A percentile compares a stretch with the other conserved stretches of the same genome.
Conservation (phyloP, 2,329 filamentous ascomycete species). For the Pseudogymnoascus sp. region DNA sequence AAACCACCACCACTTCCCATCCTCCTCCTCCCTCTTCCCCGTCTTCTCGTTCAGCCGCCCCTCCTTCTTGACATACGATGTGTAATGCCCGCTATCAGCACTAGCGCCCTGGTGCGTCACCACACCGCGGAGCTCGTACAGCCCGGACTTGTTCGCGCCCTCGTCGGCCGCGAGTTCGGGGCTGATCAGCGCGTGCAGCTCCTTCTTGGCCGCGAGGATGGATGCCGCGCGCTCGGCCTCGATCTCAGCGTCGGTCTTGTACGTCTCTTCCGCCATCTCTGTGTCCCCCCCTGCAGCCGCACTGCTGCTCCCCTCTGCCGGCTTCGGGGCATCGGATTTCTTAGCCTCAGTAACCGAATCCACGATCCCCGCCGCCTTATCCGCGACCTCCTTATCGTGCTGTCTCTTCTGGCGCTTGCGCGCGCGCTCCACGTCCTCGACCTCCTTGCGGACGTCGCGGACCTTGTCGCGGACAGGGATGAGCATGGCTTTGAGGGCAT, state of each 20-base stretch:
- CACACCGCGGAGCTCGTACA: conserved; percentile 90
- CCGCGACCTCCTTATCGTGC: conserved; percentile 40
- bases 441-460: conserved; percentile 87
- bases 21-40: conserved; percentile 70
- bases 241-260: conserved; percentile 89
- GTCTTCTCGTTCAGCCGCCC: conserved; percentile 62
- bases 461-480: conserved; percentile 95
- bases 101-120: conserved; percentile 95
- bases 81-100: conserved; percentile 97
- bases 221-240: conserved; percentile 75
- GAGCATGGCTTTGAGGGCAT: conserved; percentile 72
- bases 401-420: conserved; percentile 80
- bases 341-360: conserved; percentile 34
- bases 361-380: conserved; percentile 38
- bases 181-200: conserved; percentile 70
- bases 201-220: conserved; percentile 75
- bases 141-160: conserved; percentile 82
- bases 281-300: conserved; percentile 54
- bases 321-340: conserved; percentile 36
- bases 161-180: conserved; percentile 66
- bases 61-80: conserved; percentile 92
- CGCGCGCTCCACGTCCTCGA: conserved; percentile 83
- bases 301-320: conserved; percentile 26
- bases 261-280: conserved; percentile 53
- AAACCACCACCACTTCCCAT: conserved; percentile 99